Percentiles rank a stretch among this genome's conserved stretches.
These are phyloP conservation scores for Cutaneotrichosporon dermatis DNA, from an alignment of 1,284 basidiomycete species.

Conservation along the genomic window DNA sequence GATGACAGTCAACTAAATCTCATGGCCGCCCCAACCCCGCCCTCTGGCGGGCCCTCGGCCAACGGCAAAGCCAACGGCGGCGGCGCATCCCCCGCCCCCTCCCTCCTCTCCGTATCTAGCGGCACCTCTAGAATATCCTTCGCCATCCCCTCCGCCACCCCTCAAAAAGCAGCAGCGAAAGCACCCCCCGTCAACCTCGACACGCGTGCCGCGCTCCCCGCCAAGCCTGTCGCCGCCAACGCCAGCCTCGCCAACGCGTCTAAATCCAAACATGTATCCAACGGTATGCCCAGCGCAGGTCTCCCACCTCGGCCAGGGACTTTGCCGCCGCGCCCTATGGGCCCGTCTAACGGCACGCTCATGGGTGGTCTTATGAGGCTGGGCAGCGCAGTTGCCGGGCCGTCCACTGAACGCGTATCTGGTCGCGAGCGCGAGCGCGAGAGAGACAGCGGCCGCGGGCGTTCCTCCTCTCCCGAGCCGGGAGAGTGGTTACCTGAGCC, in stretches of 20 bases:
- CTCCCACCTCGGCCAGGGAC: neutral
- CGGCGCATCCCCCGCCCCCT: neutral
- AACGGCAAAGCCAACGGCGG: neutral
- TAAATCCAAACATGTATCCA: neutral
- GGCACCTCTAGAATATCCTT: neutral
- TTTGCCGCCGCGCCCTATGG: neutral
- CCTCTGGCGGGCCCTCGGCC: slow-evolving; percentile 2
- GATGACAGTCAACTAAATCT: neutral
- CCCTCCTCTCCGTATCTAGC: neutral
- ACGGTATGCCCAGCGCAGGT: neutral
- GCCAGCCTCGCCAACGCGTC: neutral
- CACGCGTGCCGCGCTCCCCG: neutral
- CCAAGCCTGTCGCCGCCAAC: neutral
- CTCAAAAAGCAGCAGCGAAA: slow-evolving; percentile 1
- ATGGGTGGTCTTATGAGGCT: neutral
- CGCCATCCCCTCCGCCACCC: slow-evolving; percentile 1
- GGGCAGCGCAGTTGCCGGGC: neutral
- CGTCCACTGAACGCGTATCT: neutral
- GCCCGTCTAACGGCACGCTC: neutral
- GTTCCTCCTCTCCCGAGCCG: neutral
- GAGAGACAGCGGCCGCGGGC: neutral
- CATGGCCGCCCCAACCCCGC: neutral
- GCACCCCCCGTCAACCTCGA: slow-evolving; percentile 1
- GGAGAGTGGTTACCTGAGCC: neutral
- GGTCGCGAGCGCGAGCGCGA: too few species aligned